Percentiles rank a stretch among this genome's conserved stretches.
These are phyloP conservation scores for Tremellales sp. DNA, from an alignment of 1,284 basidiomycete genomes.

Conservation along the genomic window DNA sequence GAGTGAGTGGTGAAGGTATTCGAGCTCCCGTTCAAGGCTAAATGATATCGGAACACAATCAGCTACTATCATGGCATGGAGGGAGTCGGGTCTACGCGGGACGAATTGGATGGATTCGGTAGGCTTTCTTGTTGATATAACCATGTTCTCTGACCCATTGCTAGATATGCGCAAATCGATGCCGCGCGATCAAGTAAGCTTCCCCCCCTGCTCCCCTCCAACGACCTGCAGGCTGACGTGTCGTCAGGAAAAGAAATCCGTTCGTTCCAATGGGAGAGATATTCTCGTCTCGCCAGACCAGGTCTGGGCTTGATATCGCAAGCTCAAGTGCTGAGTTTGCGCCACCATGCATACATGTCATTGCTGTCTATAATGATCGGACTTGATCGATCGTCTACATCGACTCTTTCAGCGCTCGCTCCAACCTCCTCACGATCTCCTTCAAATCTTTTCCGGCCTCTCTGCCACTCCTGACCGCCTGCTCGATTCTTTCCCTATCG, in stretches of 20 bases:
- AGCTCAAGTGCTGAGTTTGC: too few species aligned
- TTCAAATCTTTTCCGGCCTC: neutral
- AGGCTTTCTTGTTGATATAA: slow-evolving; percentile 6
- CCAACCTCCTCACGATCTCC: neutral
- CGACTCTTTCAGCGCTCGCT: neutral
- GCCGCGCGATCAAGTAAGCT: slow-evolving; percentile 42
- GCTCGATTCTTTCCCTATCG: neutral
- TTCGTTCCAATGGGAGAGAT: slow-evolving; percentile 44
- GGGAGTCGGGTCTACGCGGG: slow-evolving; percentile 40
- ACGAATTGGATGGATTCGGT: slow-evolving; percentile 48
- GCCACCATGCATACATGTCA: too few species aligned
- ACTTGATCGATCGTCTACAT: neutral
- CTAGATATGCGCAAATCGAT: slow-evolving; percentile 49
- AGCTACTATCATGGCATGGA: slow-evolving; percentile 50
- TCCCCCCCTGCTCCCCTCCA: neutral
- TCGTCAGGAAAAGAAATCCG: slow-evolving; percentile 18
- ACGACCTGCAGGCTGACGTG: neutral
- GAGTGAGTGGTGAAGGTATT: too few species aligned
- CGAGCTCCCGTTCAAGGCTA: too few species aligned
- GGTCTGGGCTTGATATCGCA: slow-evolving; percentile 39
- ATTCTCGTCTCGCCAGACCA: slow-evolving; percentile 44
- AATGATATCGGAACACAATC: too few species aligned
- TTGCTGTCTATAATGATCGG: too few species aligned
- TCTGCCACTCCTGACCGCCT: neutral
- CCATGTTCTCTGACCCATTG: neutral